Base-by-base conservation (phyloP, 208 protist genomes). In the Acanthamoeba royreba region DNA sequence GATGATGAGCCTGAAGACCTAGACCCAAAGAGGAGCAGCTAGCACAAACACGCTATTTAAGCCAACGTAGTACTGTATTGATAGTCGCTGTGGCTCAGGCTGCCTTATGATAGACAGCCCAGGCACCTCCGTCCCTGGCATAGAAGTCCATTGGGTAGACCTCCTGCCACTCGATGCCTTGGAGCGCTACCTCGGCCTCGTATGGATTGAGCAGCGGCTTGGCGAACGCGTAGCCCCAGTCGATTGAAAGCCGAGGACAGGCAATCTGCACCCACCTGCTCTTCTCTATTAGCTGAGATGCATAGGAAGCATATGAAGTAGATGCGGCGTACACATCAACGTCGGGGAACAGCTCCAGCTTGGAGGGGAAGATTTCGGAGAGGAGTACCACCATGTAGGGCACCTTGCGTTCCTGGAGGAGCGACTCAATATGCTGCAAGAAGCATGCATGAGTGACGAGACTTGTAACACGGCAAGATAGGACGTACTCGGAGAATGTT, bases 141-240 rank as follows among this genome's bases (percentile, higher is more conserved):
- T 99, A 99, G 95, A 99, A 99, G 92, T 99, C 99, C 99, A 99
- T 99, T 40, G 99, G 99, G 93, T 99, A 99, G 28, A 95, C 77
- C 7, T 96, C 88, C 47, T 97, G 97, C 98, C 98, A 99, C 53
- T 96, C 92, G 4, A 97, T 95, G 35, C 83, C 94, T n/a, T 97
- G 96, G 19, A 99, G 95, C 11, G 97, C 98, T n/a, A 99, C 98
- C 93, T 98, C 97, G 25, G 98, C 97, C 96, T 99, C 99, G 95
- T 99, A 99, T 4, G 99, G 98, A n/a, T 98, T 98, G 35, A 99
- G 95, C 31, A 99, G 94, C 15, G 99, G 99, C 45, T 96, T 97
- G 77, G 97, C 97, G 88, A 99, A 99, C n/a, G 98, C 98, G 93
- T 99, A 98, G 69, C 99, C 99, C 99, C 99, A 99, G 96, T 99